Evolutionary conservation across 2,329 filamentous ascomycete species (phyloP), one percentile per base, ranked within the genome.

Genomic region (Thielaviopsis euricoi): DNA sequence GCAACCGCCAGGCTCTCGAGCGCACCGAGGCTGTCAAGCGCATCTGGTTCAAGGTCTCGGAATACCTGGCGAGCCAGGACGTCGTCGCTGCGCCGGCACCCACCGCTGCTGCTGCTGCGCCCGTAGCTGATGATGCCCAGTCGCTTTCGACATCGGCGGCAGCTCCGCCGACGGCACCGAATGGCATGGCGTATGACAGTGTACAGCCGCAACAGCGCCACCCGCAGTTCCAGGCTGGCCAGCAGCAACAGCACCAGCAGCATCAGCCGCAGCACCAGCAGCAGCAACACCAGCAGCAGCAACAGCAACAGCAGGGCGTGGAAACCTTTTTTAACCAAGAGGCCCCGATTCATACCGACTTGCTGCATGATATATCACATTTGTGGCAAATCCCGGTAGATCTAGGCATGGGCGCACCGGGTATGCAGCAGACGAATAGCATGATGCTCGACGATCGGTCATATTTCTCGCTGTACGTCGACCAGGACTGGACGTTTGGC

Each of bases 401-500:
- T 19, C 23, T 58, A 10, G 55, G 57, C 43, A 50, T 60, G n/a
- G 53, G 52, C n/a, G 52, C 48, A 19, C 52, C 53, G 19, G 58
- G 58, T 3, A 46, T 60, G 23, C 55, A 52, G 9, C 43, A 53
- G 13, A 37, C 55, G 7, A 60, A 58, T n/a, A 43, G 37, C 17
- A 58, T 57, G 56, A 53, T 51, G 10, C 57, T 58, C 19, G 58
- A 60, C 19, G 58, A 60, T 10, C 29, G 58, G 22, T 55, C 52
- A 9, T 60, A 60, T 46, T 60, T 60, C 53, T 58, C 55, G 15
- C 29, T 60, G 22, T 60, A 60, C 15, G 57, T 60, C 48, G 58
- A 60, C 23, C 58, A 58, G 37, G 58, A 60, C 29, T 60, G 58
- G 58, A 60, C 58, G 17, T 54, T 60, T 37, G 56, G 57, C 7